Evolutionary conservation across 2,329 filamentous ascomycete species (phyloP).

Genomic region (Exophiala mesophila): DNA sequence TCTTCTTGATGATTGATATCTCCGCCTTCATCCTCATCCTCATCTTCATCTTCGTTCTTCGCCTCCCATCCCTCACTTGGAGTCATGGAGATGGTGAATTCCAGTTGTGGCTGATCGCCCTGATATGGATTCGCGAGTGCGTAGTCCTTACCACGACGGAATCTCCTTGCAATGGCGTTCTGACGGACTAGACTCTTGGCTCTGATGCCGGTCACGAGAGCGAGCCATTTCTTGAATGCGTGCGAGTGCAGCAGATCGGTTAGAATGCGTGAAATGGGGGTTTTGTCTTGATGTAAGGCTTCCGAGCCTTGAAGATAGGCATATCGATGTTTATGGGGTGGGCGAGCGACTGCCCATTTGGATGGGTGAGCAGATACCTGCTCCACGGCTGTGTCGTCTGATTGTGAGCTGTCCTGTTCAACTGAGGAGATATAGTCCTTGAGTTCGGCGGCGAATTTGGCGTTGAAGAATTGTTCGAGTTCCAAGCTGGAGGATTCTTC

Average conservation of each 20-base stretch:
- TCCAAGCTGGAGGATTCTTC: constrained; percentile 78
- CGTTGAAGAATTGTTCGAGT: constrained; percentile 70
- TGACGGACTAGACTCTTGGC: constrained; percentile 57
- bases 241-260: constrained; percentile 77
- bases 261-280: constrained; percentile 69
- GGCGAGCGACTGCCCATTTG: constrained; percentile 70
- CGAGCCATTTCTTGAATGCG: constrained; percentile 85
- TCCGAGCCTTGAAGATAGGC: constrained; percentile 53
- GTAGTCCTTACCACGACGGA: constrained; percentile 83
- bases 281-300: constrained; percentile 39
- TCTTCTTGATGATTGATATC: constrained; percentile 8
- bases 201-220: constrained; percentile 70
- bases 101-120: constrained; percentile 65
- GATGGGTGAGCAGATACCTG: constrained; percentile 30
- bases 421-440: constrained; percentile 64
- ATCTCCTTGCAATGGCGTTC: constrained; percentile 77
- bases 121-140: constrained; percentile 84
- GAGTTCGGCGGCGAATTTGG: constrained; percentile 70
- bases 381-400: constrained; percentile 35
- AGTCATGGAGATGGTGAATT: constrained; percentile 82
- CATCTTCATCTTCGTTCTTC: constrained; percentile 52
- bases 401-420: constrained; percentile 43
- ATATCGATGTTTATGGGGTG: constrained; percentile 93
- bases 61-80: constrained; percentile 81
- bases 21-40: constrained; percentile 32